Base-by-base conservation (phyloP, 139 green algal species). In the Chlamydomonas sphaeroides region DNA sequence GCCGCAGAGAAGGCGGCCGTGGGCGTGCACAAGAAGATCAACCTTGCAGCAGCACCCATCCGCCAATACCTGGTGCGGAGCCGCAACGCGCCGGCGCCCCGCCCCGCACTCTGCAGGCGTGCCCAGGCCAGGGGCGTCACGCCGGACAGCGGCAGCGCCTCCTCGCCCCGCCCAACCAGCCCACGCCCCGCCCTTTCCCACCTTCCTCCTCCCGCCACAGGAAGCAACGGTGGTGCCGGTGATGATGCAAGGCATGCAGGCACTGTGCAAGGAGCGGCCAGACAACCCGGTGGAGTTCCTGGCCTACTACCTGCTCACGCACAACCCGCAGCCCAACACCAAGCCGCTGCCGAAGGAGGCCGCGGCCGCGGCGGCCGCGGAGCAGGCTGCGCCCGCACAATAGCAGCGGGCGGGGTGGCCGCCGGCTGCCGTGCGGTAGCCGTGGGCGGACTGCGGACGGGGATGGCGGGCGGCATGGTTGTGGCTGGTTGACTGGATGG, bases 231-330 rank as follows among this genome's bases (percentile, higher is more conserved):
- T 98, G 3, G 95, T 98, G 49, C 92, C 93, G 0, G 74, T 95
- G 25, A 62, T 98, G 33, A 95, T 98, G 94, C 88, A 96, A 72
- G 94, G 91, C 1, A 79, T 97, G 83, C 90, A 95, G 72, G 87
- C 90, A 1, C 63, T 98, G 25, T 94, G 93, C 68, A 93, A 91
- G 72, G 90, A 96, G 85, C 85, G 94, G 63, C 94, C 94, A 45
- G 91, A 95, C 2, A 90, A 98, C 74, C 93, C 95, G 20, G 83
- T 98, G 0, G 92, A 94, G 80, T 98, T 88, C 76, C 73, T 98
- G 33, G 94, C 92, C 30, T 89, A 91, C 62, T 98, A 95, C 85
- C 59, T 98, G 63, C 68, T 95, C 20, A 89, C 92, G 61, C 89
- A 98, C 85, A 97, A 97, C 82, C 94, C 94, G 3, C 88, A 94